Evolutionary conservation across 1,284 basidiomycete species (phyloP), one percentile per base, ranked within the genome.

Genomic region (Rhodotorula sp.): DNA sequence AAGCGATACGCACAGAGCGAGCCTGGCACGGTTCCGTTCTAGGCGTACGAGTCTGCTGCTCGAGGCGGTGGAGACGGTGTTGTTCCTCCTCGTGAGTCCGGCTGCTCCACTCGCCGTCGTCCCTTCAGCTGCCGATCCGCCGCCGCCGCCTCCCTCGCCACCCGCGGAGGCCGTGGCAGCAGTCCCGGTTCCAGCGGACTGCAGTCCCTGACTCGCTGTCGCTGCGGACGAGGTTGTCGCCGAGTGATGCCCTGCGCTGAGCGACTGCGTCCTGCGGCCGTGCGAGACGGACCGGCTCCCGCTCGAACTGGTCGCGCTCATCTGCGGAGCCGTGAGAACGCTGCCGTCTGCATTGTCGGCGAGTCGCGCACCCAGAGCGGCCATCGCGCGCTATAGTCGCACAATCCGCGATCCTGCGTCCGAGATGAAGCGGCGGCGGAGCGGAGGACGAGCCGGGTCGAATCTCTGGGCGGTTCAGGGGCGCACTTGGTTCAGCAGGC

Each of bases 11-110:
- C 24, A 73, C 71, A 75, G 65, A 6, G 74, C 74, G 4, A 75
- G 57, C 29, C 74, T 46, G 2, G 69, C 74, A 0, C 69, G n/a
- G 45, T 62, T 69, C 12, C 74, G 49, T 44, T 75, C 74, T 44
- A 71, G 67, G n/a, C 69, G 46, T 54, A 71, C 71, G 33, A 75
- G 56, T 29, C 54, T 45, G 3, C 63, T 64, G 53, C 53, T 54
- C 26, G 53, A 54, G 2, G 74, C 67, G 17, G 72, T 68, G 10
- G 65, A 67, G 46, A 75, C 63, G 12, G 74, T 75, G 56, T 75
- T 73, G 60, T 71, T 70, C 61, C 71, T 55, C 51, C 74, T 61
- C 3, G 66, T 61, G 45, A 75, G 63, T 6, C n/a, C 20, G 20
- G 42, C n/a, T n/a, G 33, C 49, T 6, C 10, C 15, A 26, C 30